Conservation (phyloP, 2,329 filamentous ascomycete species). For the Penicillium sp. region DNA sequence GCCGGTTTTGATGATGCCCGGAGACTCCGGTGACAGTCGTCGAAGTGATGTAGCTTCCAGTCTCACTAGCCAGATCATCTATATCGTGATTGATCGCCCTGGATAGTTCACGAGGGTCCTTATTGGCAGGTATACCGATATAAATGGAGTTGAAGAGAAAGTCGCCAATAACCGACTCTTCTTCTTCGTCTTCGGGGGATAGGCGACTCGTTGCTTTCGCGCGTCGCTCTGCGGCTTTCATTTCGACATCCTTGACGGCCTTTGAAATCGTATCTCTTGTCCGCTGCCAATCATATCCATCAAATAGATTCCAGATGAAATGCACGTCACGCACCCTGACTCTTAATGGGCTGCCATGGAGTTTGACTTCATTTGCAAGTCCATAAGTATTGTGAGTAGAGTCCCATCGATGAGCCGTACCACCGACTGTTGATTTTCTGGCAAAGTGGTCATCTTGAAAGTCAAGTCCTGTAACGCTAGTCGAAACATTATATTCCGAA, state of each 20-base stretch:
- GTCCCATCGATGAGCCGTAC: slow-evolving; percentile 75
- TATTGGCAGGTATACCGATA: slow-evolving; percentile 83
- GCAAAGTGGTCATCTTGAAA: slow-evolving; percentile 78
- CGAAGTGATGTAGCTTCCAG: slow-evolving; percentile 79
- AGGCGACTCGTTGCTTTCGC: slow-evolving; percentile 55
- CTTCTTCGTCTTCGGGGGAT: slow-evolving; percentile 53
- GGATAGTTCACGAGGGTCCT: slow-evolving; percentile 76
- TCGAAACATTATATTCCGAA: slow-evolving; percentile 51
- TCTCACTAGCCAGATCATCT: slow-evolving; percentile 82
- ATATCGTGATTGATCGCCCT: slow-evolving; percentile 83
- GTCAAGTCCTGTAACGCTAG: slow-evolving; percentile 60
- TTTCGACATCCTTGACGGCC: slow-evolving; percentile 83
- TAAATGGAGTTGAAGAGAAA: slow-evolving; percentile 99
- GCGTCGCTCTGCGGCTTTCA: slow-evolving; percentile 71
- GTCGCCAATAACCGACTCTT: slow-evolving; percentile 85
- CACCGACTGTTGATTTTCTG: slow-evolving; percentile 56
- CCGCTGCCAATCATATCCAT: slow-evolving; percentile 92
- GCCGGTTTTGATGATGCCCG: slow-evolving; percentile 30
- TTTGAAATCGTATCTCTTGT: slow-evolving; percentile 83
- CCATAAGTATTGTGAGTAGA: slow-evolving; percentile 72
- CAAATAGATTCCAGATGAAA: slow-evolving; percentile 95
- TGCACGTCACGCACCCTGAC: slow-evolving; percentile 81
- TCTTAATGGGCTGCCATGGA: slow-evolving; percentile 66
- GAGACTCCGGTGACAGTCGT: slow-evolving; percentile 48
- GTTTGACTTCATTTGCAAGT: slow-evolving; percentile 57